These are phyloP conservation scores for Amanita exitialis DNA, from an alignment of 768 basidiomycete genomes.

Conservation along the genomic window DNA sequence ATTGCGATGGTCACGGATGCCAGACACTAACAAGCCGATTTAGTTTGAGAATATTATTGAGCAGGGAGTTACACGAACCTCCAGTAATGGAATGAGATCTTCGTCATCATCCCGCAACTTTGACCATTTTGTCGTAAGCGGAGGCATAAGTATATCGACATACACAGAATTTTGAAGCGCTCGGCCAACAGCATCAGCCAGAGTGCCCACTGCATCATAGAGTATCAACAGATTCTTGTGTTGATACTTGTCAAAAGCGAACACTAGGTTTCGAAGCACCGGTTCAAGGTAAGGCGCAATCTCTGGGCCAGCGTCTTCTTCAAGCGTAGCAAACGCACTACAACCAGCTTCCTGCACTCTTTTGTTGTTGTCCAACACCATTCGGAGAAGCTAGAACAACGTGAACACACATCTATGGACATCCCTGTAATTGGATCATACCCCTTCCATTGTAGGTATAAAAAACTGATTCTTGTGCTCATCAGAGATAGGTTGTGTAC, in stretches of 20 bases:
- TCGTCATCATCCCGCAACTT: conserved; percentile 85
- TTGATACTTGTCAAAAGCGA: conserved; percentile 97
- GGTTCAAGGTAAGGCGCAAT: conserved; percentile 93
- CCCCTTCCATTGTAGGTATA: conserved; percentile 97
- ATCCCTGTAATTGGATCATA: conserved; percentile 21
- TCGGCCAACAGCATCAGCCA: conserved; percentile 91
- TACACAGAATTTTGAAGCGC: conserved; percentile 79
- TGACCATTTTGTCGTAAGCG: conserved; percentile 84
- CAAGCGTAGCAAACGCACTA: conserved; percentile 95
- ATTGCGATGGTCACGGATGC: conserved; percentile 97
- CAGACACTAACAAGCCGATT: conserved; percentile 54
- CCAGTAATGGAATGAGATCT: conserved; percentile 88
- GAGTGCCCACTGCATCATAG: conserved; percentile 97
- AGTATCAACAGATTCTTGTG: conserved; percentile 99
- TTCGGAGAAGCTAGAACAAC: conserved; percentile 72
- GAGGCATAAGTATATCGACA: conserved; percentile 95
- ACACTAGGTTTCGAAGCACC: conserved; percentile 87
- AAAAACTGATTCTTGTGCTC: conserved; percentile 89
- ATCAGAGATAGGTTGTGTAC: conserved; percentile 72
- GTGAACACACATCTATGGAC: conserved; percentile 4
- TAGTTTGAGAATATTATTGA: background rate
- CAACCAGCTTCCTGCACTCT: conserved; percentile 99
- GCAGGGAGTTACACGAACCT: conserved; percentile 43
- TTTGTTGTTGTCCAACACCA: conserved; percentile 98
- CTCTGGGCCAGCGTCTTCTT: conserved; percentile 90